Base-by-base conservation (phyloP, 768 basidiomycete species). In the Boletus pseudopeckii region DNA sequence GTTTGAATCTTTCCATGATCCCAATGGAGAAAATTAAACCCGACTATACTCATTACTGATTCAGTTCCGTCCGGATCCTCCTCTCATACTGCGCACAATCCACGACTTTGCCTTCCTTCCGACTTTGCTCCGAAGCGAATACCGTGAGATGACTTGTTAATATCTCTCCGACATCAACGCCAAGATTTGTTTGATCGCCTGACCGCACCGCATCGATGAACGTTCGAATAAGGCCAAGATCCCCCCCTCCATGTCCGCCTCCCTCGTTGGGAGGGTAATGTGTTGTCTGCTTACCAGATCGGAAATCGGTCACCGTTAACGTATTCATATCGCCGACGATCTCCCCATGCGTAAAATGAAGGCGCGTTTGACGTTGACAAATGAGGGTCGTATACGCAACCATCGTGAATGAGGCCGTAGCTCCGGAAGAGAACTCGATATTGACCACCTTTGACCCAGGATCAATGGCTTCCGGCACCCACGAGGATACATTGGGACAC, bases 371-470 rank as follows among this genome's bases (percentile, higher is more conserved):
- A n/a, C 92, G 85, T 33, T 88, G 78, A 68, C 92, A 93, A 42
- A 92, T 80, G 40, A 80, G 74, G n/a, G 81, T 78, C 0, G 90
- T 89, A 65, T 83, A 89, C 13, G 92, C 92, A 45, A 91, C 80
- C 90, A 95, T 92, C 18, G 92, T 93, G 68, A 95, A 89, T 0
- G 89, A 89, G 13, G 81, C 89, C 0, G 92, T 94, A 28, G 82
- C 77, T 15, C 91, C 90, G 47, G 83, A 82, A 7, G 86, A 83
- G 67, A 90, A 95, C 63, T 93, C 88, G 52, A 95, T 71, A 66
- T 92, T 94, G 57, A 95, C 92, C 43, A 94, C 87, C 81, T 81
- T 51, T 26, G 36, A 13, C 7, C 18, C 14, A 7, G 17, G 4
- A 43, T 55, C 26, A 60, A 34, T n/a, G 18, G 30, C 8, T 11